Base-by-base conservation (phyloP, 352 stramenopile species). In the Phytophthora pluvialis region DNA sequence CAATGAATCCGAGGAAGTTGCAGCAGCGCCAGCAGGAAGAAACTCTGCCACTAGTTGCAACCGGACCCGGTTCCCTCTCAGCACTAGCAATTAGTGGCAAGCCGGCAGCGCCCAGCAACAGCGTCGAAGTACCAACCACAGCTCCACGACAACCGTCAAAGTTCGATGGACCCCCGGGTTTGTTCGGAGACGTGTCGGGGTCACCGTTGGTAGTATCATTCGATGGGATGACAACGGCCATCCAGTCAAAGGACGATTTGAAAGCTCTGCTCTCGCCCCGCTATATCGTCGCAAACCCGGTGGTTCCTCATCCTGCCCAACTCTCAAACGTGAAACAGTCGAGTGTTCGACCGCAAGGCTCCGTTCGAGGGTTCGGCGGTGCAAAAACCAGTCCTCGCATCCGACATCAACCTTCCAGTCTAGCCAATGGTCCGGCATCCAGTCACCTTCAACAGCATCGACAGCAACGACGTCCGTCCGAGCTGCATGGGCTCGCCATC, bases 241-340 rank as follows among this genome's bases (percentile, higher is more conserved):
- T 35, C 13, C 61, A 48, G 21, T 33, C 35, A 35, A 69, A 47
- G 25, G 38, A 62, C 4, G 66, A 70, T 28, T 46, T 70, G 12
- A 70, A 70, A 62, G 48, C 60, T 15, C 29, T 70, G 35, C 44
- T 67, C 8, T 71, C 67, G 39, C 61, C 67, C 28, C 54, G 61
- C 1, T 74, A 74, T 12, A 52, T 71, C 26, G 36, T 74, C 26
- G 16, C 54, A 8, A 53, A 67, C 36, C 60, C 53, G 1, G 58
- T 62, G 4, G 48, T 29, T 18, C 44, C 48, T 6, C 43, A 28
- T 16, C 51, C 51, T 15, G 21, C 36, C 31, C 51, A 67, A 11
- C 21, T 51, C 28, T 58, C 60, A 59, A 63, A 39, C 12, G 42
- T 60, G 40, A 70, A 70, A 47, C 60, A 74, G 28, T 59, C 53